These are phyloP conservation scores for Beauveria medogensis DNA, from an alignment of 2,329 filamentous ascomycete genomes.

Conservation along the genomic window DNA sequence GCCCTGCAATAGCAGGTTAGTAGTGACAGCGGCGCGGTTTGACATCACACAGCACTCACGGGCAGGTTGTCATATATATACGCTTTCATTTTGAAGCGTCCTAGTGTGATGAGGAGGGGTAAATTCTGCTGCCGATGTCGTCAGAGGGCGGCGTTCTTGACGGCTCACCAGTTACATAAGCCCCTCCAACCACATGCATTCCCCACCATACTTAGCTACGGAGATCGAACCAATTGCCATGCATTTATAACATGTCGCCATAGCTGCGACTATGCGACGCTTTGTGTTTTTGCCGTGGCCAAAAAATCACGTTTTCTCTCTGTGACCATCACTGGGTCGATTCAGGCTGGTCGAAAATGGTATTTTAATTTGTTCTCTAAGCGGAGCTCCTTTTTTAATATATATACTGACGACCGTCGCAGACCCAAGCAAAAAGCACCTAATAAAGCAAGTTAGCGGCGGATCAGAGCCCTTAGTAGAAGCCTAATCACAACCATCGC, in stretches of 20 bases:
- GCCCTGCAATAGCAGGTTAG: constrained; percentile 46
- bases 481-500: too few species aligned
- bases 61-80: constrained; percentile 50
- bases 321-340: not conserved
- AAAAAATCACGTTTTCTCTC: too few species aligned
- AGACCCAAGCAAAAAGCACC: not conserved
- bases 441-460: not conserved
- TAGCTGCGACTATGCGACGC: not conserved
- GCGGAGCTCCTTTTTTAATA: not conserved
- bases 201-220: not conserved
- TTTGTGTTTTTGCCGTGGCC: not conserved
- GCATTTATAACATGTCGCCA: not conserved
- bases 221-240: not conserved
- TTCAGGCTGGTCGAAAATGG: not conserved
- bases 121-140: not conserved
- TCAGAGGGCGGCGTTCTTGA: not conserved
- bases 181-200: constrained; percentile 1
- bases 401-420: not conserved
- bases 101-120: not conserved
- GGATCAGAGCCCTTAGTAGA: too few species aligned
- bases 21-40: not conserved
- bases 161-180: constrained; percentile 10
- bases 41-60: constrained; percentile 28
- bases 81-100: constrained; percentile 40
- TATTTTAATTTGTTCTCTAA: not conserved